Evolutionary conservation across 495 filamentous ascomycete species (phyloP), one percentile per base, ranked within the genome.

Genomic region (Aspergillus sparsus): DNA sequence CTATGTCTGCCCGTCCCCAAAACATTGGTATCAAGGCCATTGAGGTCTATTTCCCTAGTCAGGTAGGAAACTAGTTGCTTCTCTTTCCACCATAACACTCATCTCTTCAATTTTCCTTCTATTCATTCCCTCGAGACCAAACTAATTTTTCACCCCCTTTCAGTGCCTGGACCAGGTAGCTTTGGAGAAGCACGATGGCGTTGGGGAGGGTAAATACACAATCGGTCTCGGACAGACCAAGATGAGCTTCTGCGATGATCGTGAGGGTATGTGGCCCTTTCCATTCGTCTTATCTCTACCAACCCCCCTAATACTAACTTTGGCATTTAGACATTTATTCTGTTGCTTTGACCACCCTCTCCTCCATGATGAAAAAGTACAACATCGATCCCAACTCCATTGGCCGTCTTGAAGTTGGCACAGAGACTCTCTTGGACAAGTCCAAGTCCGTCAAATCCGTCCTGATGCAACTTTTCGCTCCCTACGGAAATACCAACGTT

Each of bases 401-500:
- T 69, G 94, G 94, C 56, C 89, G 94, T 63, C 83, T 98, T 66
- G 94, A 98, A 79, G 94, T 98, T 65, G 94, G 94, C 69, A 98
- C 94, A 53, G 94, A 98, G 86, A 98, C 94, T 53, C 83, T 98
- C 42, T 83, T 98, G 70, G 94, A 98, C 84, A 98, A 98, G 84
- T 98, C 94, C 66, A 98, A 98, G 83, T 98, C 95, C 32, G 94
- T 98, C 82, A 98, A 98, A 85, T 90, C 93, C n/a, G 93, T 98
- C 52, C 78, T 98, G 63, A 98, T 98, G 94, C 94, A 97, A 79
- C 83, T 98, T 32, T 97, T 98, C 68, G 83, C 87, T 69, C 81
- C 87, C 49, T 88, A 88, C 70, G 87, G 85, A 60, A 91, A 91
- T 73, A 92, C 87, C 82, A 97, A 96, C 80, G 81, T 98, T 47